Evolutionary conservation across 2,329 filamentous ascomycete genomes (phyloP).

Genomic region (Ciborinia camelliae): DNA sequence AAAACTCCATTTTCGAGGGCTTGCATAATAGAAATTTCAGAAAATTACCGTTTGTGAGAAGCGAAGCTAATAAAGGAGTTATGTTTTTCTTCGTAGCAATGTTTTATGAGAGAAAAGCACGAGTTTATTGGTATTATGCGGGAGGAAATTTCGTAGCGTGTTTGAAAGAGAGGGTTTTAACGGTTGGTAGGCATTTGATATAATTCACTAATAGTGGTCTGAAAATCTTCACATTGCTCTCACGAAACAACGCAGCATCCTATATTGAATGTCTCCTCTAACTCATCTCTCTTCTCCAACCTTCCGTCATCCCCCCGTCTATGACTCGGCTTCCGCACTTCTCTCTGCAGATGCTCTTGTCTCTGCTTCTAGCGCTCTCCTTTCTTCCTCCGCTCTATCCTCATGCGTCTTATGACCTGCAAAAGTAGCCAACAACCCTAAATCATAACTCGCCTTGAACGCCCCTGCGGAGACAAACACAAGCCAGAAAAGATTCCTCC

Average conservation of each 20-base stretch:
- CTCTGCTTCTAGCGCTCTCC: constrained; percentile 21
- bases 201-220: not conserved
- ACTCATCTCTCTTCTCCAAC: not conserved
- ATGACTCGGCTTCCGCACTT: constrained; percentile 20
- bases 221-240: not conserved
- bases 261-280: not conserved
- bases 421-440: constrained; percentile 54
- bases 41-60: not conserved
- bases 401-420: constrained; percentile 35
- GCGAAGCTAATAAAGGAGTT: not conserved
- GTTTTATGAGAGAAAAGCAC: not conserved
- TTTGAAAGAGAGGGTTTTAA: not conserved
- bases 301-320: not conserved
- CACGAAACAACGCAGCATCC: not conserved
- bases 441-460: constrained; percentile 60
- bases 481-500: constrained; percentile 55
- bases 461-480: constrained; percentile 61
- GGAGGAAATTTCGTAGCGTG: not conserved
- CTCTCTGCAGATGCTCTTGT: constrained; percentile 27
- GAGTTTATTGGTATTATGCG: not conserved
- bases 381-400: constrained; percentile 29
- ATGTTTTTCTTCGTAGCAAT: not conserved
- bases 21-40: too few relatives aligned
- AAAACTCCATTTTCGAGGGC: not conserved
- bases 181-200: not conserved